Percentiles rank a stretch among this genome's conserved stretches.
Conservation (phyloP, 179 eudicot species). For the Dionaea muscipula region DNA sequence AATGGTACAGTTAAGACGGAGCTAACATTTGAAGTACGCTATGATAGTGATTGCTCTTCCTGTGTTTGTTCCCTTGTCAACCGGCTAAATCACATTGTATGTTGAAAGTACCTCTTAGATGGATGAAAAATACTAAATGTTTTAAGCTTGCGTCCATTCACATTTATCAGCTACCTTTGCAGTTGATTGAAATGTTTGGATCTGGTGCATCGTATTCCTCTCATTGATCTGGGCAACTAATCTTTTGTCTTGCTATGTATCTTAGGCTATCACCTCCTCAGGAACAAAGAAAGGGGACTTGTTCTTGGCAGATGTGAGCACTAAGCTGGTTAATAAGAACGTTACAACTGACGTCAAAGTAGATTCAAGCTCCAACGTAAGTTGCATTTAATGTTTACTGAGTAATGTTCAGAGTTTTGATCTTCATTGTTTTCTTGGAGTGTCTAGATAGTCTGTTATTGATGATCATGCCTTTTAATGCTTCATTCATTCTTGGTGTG, state of each 20-base stretch:
- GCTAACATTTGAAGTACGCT: too few species aligned
- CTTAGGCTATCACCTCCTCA: conserved; percentile 72
- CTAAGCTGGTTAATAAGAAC: conserved; percentile 71
- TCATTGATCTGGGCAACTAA: conserved; percentile 1
- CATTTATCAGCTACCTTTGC: too few species aligned
- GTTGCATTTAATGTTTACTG: conserved; percentile 10
- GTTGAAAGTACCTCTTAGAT: too few species aligned
- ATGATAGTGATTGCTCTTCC: too few species aligned
- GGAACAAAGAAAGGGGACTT: conserved; percentile 70
- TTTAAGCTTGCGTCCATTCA: too few species aligned
- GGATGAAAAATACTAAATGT: too few species aligned
- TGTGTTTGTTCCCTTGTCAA: too few species aligned
- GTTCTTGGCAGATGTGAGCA: conserved; percentile 64
- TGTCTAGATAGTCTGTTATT: neutral
- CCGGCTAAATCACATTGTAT: too few species aligned
- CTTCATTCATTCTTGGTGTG: neutral
- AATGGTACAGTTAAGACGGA: too few species aligned
- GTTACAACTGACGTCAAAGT: conserved; percentile 82
- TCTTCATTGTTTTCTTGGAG: neutral
- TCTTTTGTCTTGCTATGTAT: conserved; percentile 3
- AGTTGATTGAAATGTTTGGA: too few species aligned
- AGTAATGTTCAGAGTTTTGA: neutral
- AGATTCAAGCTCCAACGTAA: conserved; percentile 79
- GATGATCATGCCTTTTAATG: neutral
- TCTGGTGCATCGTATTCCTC: too few species aligned